These are phyloP conservation scores for Pleurozium schreberi DNA, from an alignment of 225 moss, liverwort and hornwort species.

Conservation along the genomic window DNA sequence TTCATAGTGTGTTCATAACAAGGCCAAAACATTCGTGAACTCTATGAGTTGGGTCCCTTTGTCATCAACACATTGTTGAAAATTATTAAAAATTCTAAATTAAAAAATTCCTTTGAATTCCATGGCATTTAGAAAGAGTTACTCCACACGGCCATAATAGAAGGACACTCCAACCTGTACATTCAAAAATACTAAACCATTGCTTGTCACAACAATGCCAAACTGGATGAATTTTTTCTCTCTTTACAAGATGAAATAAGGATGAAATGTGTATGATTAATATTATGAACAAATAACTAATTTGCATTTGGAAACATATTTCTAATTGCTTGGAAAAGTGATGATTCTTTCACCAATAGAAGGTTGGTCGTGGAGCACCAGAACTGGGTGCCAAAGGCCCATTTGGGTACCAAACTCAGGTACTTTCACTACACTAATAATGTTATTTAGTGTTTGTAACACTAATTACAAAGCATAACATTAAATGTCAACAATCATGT, in stretches of 20 bases:
- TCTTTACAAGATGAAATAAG: background rate
- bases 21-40: background rate
- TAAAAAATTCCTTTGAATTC: background rate
- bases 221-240: background rate
- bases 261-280: background rate
- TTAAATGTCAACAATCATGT: no score
- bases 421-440: no score
- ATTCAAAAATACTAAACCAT: background rate
- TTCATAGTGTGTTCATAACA: background rate
- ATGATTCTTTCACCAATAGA: background rate
- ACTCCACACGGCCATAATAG: background rate
- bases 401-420: background rate
- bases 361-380: accelerated
- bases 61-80: background rate
- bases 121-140: background rate
- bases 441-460: no score
- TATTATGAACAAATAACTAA: background rate
- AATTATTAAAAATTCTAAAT: background rate
- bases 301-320: background rate
- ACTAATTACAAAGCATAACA: no score
- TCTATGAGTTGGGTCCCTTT: background rate
- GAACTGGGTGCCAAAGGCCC: background rate
- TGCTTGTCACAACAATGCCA: background rate
- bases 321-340: background rate
- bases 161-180: background rate